Base-by-base conservation (phyloP, 805 yeast species). In the Barnettozyma wickerhamii region DNA sequence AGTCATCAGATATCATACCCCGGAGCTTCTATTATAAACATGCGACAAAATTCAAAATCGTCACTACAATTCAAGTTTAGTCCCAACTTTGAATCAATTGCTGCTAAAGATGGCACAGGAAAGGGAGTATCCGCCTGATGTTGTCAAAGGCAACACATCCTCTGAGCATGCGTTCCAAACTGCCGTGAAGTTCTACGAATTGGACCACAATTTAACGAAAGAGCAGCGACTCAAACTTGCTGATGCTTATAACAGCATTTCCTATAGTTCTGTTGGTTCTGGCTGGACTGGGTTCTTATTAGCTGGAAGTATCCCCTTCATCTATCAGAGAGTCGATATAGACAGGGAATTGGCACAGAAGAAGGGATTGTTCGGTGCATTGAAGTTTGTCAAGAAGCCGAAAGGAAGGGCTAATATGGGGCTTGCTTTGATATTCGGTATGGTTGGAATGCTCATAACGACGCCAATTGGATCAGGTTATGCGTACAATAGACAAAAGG, bases 171-270 rank as follows among this genome's bases (percentile, higher is more conserved):
- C 74, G 2, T 66, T 65, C 43, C 47, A 63, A 12, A 51, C 57
- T n/a, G 77, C 78, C 3, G 56, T 69, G 39, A 58, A 63, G 21
- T 75, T 77, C 51, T 73, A 75, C 46, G 73, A 74, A 30, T 64
- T 63, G 29, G 84, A 77, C 46, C 69, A 67, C 28, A 53, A 47
- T 5, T 53, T 77, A 31, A 64, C 63, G 17, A 45, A 61, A 2
- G 52, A 55, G 5, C 79, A 77, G 35, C 55, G 84, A 30, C 49
- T 54, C 15, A 62, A 63, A 15, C 51, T 77, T 18, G 64, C 72
- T 4, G 51, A 58, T 10, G 58, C 69, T 10, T 70, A 69, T 48
- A 51, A 61, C 23, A 49, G 58, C 4, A 60, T 71, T 33, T 60
- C 69, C 6, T 50, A 56, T 5, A 48, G 63, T 1, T 63, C 72